phyloP scores from a whole-genome alignment of 345 rosid genomes.

The Salix suchowensis region DNA sequence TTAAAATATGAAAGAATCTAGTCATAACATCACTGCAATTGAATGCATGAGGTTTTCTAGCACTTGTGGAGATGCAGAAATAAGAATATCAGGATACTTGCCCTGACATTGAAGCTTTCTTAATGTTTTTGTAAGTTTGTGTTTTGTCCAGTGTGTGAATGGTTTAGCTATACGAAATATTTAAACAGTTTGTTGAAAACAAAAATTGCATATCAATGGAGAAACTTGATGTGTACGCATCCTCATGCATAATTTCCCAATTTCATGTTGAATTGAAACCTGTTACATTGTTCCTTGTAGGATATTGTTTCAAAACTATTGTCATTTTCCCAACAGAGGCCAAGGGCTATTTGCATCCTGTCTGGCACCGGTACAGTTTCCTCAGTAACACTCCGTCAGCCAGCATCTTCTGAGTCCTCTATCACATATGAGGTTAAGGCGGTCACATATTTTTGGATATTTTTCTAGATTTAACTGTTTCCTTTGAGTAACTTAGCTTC shows the following conservation, averaged over 20 bases:
- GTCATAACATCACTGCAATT: neutral
- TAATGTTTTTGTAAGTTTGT: neutral
- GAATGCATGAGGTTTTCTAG: neutral
- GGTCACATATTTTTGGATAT: constrained; percentile 5
- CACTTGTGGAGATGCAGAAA: neutral
- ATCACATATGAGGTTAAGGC: constrained; percentile 70
- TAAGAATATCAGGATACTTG: neutral
- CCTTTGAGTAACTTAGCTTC: neutral
- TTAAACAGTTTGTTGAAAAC: neutral
- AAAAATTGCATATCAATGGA: neutral
- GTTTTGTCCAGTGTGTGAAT: neutral
- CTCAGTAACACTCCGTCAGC: constrained; percentile 73
- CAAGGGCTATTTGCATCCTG: constrained; percentile 86
- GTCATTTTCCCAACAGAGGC: constrained; percentile 81
- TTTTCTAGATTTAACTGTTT: neutral
- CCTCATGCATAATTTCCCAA: neutral
- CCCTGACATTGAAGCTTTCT: neutral
- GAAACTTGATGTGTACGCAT: neutral
- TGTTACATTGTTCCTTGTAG: constrained; percentile 26
- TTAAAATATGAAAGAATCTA: neutral
- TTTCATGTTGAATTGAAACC: neutral
- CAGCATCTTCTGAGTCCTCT: constrained; percentile 57
- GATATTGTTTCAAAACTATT: constrained; percentile 79
- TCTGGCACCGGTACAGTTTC: constrained; percentile 91
- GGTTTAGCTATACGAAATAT: neutral